These are phyloP conservation scores for Rosa lucieae DNA, from an alignment of 306 rosid genomes.

Conservation along the genomic window DNA sequence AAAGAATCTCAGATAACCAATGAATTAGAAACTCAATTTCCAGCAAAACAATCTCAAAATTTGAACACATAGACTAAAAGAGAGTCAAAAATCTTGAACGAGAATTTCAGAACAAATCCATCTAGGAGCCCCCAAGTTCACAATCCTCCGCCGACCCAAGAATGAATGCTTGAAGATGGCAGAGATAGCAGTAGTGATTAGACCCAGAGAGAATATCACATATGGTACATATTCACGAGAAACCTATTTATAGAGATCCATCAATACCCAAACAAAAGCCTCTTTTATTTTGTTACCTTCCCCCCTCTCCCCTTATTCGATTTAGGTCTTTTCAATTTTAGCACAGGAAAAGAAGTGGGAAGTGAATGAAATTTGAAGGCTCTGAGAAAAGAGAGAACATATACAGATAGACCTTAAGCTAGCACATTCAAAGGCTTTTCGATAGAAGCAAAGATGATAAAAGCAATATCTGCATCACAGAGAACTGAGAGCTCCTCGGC, in stretches of 20 bases:
- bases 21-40: slow-evolving; percentile 27
- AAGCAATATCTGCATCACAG: slow-evolving; percentile 52
- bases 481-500: too few species aligned
- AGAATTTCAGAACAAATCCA: slow-evolving; percentile 42
- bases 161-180: neutral
- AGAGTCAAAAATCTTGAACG: slow-evolving; percentile 23
- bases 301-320: neutral
- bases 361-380: too few species aligned
- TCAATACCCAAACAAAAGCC: neutral
- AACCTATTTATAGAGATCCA: neutral
- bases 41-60: slow-evolving; percentile 28
- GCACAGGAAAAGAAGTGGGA: neutral
- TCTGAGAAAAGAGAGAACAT: neutral
- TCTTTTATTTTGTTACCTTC: too few species aligned
- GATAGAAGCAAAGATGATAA: slow-evolving; percentile 70
- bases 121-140: neutral
- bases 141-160: neutral
- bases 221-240: neutral
- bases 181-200: too few species aligned
- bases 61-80: slow-evolving; percentile 21
- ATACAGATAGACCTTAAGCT: slow-evolving; percentile 51
- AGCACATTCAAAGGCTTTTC: slow-evolving; percentile 80
- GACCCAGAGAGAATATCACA: too few species aligned
- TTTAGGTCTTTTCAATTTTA: neutral
- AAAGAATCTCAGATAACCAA: slow-evolving; percentile 19